Percentiles rank a stretch among this genome's conserved stretches.
phyloP scores from a whole-genome alignment of 2,329 filamentous ascomycete genomes.

The Aaosphaeria arxii region DNA sequence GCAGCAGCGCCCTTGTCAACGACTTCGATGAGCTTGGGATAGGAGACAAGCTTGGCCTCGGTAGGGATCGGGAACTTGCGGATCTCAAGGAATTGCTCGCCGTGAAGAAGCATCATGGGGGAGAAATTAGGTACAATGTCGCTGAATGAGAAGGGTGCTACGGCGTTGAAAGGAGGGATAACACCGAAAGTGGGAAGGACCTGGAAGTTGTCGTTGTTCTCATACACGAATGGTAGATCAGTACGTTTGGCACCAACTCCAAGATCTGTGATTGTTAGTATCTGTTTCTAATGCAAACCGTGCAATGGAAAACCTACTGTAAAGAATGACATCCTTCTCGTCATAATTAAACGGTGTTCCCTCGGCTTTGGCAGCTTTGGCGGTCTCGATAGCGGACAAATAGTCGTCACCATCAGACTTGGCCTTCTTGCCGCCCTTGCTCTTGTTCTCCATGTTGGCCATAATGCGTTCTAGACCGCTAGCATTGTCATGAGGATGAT shows the following conservation, averaged over 20 bases:
- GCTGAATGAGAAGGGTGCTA: slow-evolving; percentile 73
- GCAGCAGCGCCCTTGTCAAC: slow-evolving; percentile 93
- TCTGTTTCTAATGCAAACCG: neutral
- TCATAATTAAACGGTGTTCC: slow-evolving; percentile 79
- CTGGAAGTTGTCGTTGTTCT: slow-evolving; percentile 90
- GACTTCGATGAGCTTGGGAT: slow-evolving; percentile 83
- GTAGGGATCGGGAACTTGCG: slow-evolving; percentile 90
- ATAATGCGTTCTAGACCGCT: slow-evolving; percentile 77
- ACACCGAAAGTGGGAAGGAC: slow-evolving; percentile 94
- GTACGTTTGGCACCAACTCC: slow-evolving; percentile 88
- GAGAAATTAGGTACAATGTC: slow-evolving; percentile 93
- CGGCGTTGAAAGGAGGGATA: slow-evolving; percentile 86
- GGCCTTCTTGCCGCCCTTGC: slow-evolving; percentile 38
- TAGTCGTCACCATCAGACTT: slow-evolving; percentile 60
- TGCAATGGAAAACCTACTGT: slow-evolving; percentile 52
- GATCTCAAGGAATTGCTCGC: slow-evolving; percentile 97
- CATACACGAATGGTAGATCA: slow-evolving; percentile 84
- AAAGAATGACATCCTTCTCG: slow-evolving; percentile 87
- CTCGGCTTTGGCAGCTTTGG: slow-evolving; percentile 67
- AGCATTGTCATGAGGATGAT: slow-evolving; percentile 76
- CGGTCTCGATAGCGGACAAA: slow-evolving; percentile 71
- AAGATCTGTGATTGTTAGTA: slow-evolving; percentile 53
- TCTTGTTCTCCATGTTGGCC: slow-evolving; percentile 82
- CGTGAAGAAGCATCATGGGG: slow-evolving; percentile 98
- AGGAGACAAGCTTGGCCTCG: slow-evolving; percentile 69